These are phyloP conservation scores for Rhexocercosporidium sp. DNA, from an alignment of 2,329 filamentous ascomycete species.

Conservation along the genomic window DNA sequence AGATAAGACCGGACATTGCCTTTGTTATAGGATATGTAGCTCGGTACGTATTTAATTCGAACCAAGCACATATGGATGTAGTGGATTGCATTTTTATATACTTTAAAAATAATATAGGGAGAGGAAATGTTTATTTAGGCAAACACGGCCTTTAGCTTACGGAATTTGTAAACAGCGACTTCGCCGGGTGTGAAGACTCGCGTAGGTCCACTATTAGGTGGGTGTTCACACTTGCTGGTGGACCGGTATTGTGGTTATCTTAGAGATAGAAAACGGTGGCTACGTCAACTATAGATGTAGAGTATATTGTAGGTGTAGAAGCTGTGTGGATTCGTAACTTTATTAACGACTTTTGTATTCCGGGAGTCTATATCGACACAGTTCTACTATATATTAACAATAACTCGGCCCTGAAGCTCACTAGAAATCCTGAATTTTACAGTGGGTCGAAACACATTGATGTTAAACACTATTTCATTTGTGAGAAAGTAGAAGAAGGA, in stretches of 20 bases:
- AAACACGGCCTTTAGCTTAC: neutral
- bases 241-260: neutral
- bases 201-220: neutral
- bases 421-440: neutral
- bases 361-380: neutral
- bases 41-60: neutral
- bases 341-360: neutral
- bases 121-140: neutral
- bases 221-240: neutral
- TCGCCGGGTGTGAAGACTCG: neutral
- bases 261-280: neutral
- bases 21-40: neutral
- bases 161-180: neutral
- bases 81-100: neutral
- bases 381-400: neutral
- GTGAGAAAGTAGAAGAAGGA: neutral
- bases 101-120: neutral
- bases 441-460: neutral
- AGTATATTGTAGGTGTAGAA: neutral
- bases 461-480: neutral
- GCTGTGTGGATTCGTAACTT: neutral
- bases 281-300: neutral
- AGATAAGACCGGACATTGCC: neutral
- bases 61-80: neutral
- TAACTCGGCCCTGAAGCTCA: neutral